Conservation (phyloP, 805 yeast genomes). For the Kluyveromyces nonfermentans region DNA sequence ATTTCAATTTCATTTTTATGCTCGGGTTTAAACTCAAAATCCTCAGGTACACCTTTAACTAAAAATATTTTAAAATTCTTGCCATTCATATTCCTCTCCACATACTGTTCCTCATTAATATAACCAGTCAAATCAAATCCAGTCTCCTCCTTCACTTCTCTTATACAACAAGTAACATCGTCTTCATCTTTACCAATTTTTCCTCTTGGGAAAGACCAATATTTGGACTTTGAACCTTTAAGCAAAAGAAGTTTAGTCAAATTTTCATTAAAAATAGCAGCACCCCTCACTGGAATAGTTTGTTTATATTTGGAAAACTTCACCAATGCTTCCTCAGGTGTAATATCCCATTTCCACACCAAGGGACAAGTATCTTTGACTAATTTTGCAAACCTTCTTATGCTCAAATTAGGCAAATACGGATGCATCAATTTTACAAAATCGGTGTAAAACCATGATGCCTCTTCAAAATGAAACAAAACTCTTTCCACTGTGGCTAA, state of each 20-base stretch:
- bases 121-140: slow-evolving; percentile 73
- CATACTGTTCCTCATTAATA: slow-evolving; percentile 58
- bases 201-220: slow-evolving; percentile 97
- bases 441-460: slow-evolving; percentile 95
- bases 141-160: slow-evolving; percentile 91
- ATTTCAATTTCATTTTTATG: slow-evolving; percentile 83
- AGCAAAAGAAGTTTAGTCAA: slow-evolving; percentile 69
- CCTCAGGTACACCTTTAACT: slow-evolving; percentile 69
- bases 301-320: slow-evolving; percentile 79
- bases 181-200: slow-evolving; percentile 89
- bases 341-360: slow-evolving; percentile 78
- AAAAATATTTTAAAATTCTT: slow-evolving; percentile 81
- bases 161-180: slow-evolving; percentile 78
- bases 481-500: slow-evolving; percentile 57
- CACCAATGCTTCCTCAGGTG: slow-evolving; percentile 61
- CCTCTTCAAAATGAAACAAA: slow-evolving; percentile 92
- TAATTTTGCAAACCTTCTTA: slow-evolving; percentile 63
- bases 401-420: slow-evolving; percentile 62
- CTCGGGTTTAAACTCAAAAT: slow-evolving; percentile 62
- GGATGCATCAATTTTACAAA: slow-evolving; percentile 68
- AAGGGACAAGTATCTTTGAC: slow-evolving; percentile 63
- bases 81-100: slow-evolving; percentile 74
- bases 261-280: slow-evolving; percentile 68
- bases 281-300: slow-evolving; percentile 93
- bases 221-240: slow-evolving; percentile 69